Evolutionary conservation across 495 filamentous ascomycete genomes (phyloP).

Genomic region (Penicillium steckii): DNA sequence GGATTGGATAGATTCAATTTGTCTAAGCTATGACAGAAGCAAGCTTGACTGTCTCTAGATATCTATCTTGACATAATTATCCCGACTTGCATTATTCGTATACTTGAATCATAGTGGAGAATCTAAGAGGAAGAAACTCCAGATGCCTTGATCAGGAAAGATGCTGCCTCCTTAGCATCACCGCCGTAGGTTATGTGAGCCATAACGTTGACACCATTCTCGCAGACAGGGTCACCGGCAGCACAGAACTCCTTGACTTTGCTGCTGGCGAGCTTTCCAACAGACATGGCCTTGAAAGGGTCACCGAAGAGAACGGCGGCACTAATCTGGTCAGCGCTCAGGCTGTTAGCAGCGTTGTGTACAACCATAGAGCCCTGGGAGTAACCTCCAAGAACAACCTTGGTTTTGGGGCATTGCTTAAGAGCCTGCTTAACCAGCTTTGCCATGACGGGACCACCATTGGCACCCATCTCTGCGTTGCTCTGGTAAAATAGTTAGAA

Average conservation of each 20-base stretch:
- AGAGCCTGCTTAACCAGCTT: slow-evolving; percentile 44
- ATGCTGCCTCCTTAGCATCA: slow-evolving; percentile 47
- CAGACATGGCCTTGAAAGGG: slow-evolving; percentile 46
- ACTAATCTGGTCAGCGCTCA: slow-evolving; percentile 29
- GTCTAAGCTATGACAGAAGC: not conserved
- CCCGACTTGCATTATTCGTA: not conserved
- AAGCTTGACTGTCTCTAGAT: not conserved
- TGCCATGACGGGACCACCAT: slow-evolving; percentile 48
- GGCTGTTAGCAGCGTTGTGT: slow-evolving; percentile 45
- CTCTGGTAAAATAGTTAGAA: slow-evolving; percentile 30
- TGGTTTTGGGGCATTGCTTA: slow-evolving; percentile 55
- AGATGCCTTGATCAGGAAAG: slow-evolving; percentile 40
- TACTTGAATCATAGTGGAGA: not conserved
- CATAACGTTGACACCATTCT: slow-evolving; percentile 47
- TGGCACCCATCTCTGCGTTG: slow-evolving; percentile 42
- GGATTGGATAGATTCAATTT: not conserved
- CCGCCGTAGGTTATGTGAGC: slow-evolving; percentile 52
- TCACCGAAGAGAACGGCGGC: slow-evolving; percentile 59
- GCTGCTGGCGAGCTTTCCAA: slow-evolving; percentile 41
- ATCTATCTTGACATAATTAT: not conserved
- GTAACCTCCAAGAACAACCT: slow-evolving; percentile 61
- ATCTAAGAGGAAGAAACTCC: slow-evolving; percentile 17
- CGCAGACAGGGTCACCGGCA: slow-evolving; percentile 53
- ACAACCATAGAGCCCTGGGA: slow-evolving; percentile 55
- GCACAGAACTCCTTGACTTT: slow-evolving; percentile 55